phyloP scores from a whole-genome alignment of 169 alveolate genomes.

The Eimeria falciformis region DNA sequence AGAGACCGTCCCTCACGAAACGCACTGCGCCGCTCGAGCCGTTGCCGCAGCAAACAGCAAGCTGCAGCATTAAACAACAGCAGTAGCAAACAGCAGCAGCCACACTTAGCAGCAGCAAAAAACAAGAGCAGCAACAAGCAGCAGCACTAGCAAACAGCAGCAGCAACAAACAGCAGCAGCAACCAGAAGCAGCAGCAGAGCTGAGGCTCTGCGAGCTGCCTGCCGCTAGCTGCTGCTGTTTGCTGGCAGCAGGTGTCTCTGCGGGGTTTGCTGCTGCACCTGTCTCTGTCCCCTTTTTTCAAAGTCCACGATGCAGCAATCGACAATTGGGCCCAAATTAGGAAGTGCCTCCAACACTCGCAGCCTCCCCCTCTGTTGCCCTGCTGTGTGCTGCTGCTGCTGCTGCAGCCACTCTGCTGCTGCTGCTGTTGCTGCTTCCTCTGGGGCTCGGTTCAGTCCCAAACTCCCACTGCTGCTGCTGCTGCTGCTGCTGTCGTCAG shows the following conservation, averaged over 20 bases:
- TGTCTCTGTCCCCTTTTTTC: conserved; percentile 53
- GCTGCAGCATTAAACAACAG: conserved; percentile 46
- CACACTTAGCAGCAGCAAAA: neutral
- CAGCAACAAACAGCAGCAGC: conserved; percentile 2
- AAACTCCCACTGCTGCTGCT: neutral
- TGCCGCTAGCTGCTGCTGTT: no score
- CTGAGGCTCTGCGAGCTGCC: neutral
- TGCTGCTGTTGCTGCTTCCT: neutral
- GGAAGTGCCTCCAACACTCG: conserved; percentile 21
- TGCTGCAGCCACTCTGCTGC: conserved; percentile 11
- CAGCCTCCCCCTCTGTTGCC: conserved; percentile 43
- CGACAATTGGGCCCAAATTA: conserved; percentile 64
- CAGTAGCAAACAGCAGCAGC: conserved; percentile 40
- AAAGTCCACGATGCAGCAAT: conserved; percentile 64
- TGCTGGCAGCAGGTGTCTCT: no score
- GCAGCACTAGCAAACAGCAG: conserved; percentile 19
- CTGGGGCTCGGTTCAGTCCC: neutral
- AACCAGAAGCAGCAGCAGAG: conserved; percentile 42
- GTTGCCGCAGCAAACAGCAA: conserved; percentile 68
- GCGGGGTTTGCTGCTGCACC: conserved; percentile 13
- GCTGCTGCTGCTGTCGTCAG: conserved; percentile 1
- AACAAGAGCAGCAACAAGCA: conserved; percentile 22
- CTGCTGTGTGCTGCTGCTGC: conserved; percentile 4
- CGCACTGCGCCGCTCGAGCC: conserved; percentile 67
- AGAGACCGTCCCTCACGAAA: conserved; percentile 53